Percentiles rank a stretch among this genome's conserved stretches.
These are phyloP conservation scores for Aspergillus homomorphus DNA, from an alignment of 495 filamentous ascomycete species.

Conservation along the genomic window DNA sequence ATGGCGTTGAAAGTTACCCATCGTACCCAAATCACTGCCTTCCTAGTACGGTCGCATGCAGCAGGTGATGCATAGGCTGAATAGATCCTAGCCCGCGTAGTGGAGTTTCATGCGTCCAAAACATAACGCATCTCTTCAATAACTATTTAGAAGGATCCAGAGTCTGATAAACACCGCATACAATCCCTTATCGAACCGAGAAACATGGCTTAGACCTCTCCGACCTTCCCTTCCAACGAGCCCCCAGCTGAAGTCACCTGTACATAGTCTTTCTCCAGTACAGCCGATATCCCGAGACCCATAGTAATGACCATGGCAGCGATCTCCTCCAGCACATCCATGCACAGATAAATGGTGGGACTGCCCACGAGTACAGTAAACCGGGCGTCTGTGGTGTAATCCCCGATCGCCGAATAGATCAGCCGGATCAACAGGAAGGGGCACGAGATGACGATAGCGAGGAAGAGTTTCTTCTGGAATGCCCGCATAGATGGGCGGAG, in stretches of 20 bases:
- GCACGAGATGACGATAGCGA: constrained; percentile 23
- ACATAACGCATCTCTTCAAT: no score
- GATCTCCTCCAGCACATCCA: constrained; percentile 34
- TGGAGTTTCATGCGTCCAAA: no score
- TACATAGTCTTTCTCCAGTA: constrained; percentile 11
- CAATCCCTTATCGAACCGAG: not conserved
- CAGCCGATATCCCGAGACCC: constrained; percentile 22
- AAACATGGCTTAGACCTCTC: not conserved
- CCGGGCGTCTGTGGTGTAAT: constrained; percentile 8
- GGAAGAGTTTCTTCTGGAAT: constrained; percentile 30
- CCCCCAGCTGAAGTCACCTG: not conserved
- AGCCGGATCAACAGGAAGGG: constrained; percentile 28
- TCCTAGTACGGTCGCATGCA: no score
- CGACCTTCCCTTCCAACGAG: not conserved
- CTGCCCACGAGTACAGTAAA: constrained; percentile 14
- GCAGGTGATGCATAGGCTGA: no score
- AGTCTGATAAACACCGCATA: no score
- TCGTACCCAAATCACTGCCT: no score
- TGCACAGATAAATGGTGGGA: constrained; percentile 28
- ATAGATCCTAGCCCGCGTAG: no score
- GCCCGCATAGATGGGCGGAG: not conserved
- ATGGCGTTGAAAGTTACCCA: no score
- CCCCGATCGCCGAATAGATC: constrained; percentile 26
- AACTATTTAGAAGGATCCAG: no score
- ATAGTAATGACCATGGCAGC: constrained; percentile 20